phyloP scores from a whole-genome alignment of 1,284 basidiomycete genomes.

The Schizopora paradoxa region DNA sequence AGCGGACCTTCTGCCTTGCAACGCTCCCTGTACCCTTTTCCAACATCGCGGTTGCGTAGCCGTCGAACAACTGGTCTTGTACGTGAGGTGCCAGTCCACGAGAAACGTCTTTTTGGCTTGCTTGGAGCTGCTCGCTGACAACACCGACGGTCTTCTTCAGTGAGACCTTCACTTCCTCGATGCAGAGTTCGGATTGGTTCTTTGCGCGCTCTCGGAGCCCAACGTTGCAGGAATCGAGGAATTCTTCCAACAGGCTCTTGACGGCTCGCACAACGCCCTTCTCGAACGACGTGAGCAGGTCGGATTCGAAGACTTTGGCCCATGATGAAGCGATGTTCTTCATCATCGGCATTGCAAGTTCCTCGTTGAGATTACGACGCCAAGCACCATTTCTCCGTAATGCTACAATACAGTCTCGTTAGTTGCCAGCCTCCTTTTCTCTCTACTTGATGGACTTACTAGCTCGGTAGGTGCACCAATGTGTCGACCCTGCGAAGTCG shows the following conservation, averaged over 20 bases:
- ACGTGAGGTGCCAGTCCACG: slow-evolving; percentile 54
- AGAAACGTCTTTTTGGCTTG: slow-evolving; percentile 55
- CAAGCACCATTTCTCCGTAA: slow-evolving; percentile 51
- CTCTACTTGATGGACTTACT: slow-evolving; percentile 31
- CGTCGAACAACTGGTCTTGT: slow-evolving; percentile 42
- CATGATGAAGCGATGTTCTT: slow-evolving; percentile 53
- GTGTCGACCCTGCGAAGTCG: slow-evolving; percentile 47
- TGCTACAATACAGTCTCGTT: slow-evolving; percentile 27
- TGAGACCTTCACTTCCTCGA: slow-evolving; percentile 47
- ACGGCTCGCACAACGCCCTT: slow-evolving; percentile 34
- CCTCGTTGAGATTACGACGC: slow-evolving; percentile 53
- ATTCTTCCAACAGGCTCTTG: slow-evolving; percentile 40
- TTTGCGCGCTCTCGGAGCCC: slow-evolving; percentile 48
- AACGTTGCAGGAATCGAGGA: slow-evolving; percentile 43
- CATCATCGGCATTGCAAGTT: slow-evolving; percentile 52
- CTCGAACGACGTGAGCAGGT: slow-evolving; percentile 50
- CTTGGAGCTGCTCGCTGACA: slow-evolving; percentile 45
- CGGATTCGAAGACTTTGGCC: slow-evolving; percentile 53
- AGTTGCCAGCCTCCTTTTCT: slow-evolving; percentile 8
- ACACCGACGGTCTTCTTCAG: slow-evolving; percentile 43
- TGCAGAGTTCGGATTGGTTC: slow-evolving; percentile 44
- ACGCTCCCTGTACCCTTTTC: slow-evolving; percentile 53
- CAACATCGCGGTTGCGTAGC: slow-evolving; percentile 48
- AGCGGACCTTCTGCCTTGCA: slow-evolving; percentile 50
- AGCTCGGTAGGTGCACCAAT: slow-evolving; percentile 53